A percentile compares a stretch with the other conserved stretches of the same genome.
Evolutionary conservation across 1,284 basidiomycete species (phyloP).

Genomic region (Austroboletus niveus): DNA sequence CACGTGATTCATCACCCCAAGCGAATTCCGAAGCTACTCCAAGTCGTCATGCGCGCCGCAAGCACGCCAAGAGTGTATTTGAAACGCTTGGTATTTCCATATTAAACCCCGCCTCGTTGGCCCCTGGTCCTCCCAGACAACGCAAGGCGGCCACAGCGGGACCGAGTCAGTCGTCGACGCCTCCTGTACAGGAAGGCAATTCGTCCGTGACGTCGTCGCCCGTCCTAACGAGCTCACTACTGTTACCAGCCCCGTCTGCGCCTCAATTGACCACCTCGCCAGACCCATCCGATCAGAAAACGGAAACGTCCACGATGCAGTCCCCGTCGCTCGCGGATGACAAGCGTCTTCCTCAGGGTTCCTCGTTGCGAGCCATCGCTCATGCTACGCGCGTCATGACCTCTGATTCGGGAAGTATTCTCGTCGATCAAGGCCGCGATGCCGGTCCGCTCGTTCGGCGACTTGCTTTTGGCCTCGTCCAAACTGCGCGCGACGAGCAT

Average conservation of each 20-base stretch:
- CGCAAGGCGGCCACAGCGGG: conserved; percentile 25
- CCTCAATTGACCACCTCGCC: conserved; percentile 42
- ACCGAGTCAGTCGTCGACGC: conserved; percentile 1
- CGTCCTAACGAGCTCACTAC: conserved; percentile 35
- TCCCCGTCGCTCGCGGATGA: conserved; percentile 30
- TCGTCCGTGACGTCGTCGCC: conserved; percentile 43
- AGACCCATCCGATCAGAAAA: conserved; percentile 19
- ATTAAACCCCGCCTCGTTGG: conserved; percentile 45
- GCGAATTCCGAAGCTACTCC: conserved; percentile 3
- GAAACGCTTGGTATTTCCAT: conserved; percentile 68
- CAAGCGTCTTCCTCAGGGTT: conserved; percentile 46
- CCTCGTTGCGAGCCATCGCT: conserved; percentile 72
- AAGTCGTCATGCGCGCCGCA: conserved; percentile 35
- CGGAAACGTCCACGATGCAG: conserved; percentile 32
- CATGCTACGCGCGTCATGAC: conserved; percentile 89
- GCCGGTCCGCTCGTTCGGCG: conserved; percentile 59
- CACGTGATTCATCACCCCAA: conserved; percentile 24
- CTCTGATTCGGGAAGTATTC: conserved; percentile 71
- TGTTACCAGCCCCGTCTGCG: conserved; percentile 36
- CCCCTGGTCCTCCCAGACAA: conserved; percentile 24
- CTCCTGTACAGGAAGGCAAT: conserved; percentile 12
- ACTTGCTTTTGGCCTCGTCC: conserved; percentile 72
- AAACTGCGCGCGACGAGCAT: conserved; percentile 67
- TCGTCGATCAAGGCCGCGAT: conserved; percentile 64
- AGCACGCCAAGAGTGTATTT: conserved; percentile 60